These are phyloP conservation scores for Apophysomyces variabilis DNA, from an alignment of 371 early-diverging fungal species.

Conservation along the genomic window DNA sequence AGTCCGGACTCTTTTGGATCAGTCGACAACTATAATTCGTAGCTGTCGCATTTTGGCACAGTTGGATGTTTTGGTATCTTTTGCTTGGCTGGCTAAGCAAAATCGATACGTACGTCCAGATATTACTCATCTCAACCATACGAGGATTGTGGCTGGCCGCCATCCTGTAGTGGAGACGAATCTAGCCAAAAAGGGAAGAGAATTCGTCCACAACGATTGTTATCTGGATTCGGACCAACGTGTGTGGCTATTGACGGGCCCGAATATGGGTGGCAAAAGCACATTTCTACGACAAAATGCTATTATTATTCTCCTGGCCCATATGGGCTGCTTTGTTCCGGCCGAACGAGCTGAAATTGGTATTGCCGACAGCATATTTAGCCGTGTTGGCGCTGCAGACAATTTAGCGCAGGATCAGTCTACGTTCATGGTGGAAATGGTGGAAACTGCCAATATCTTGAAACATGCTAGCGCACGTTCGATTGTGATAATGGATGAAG, in stretches of 20 bases:
- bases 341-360: constrained; percentile 83
- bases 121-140: constrained; percentile 52
- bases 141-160: constrained; percentile 67
- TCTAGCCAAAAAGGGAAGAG: constrained; percentile 59
- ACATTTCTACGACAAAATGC: constrained; percentile 90
- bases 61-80: constrained; percentile 69
- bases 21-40: constrained; percentile 52
- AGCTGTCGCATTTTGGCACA: constrained; percentile 67
- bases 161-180: constrained; percentile 90
- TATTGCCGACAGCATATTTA: constrained; percentile 88
- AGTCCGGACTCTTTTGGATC: constrained; percentile 40
- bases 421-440: constrained; percentile 99
- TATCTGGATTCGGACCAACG: constrained; percentile 55
- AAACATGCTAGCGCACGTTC: constrained; percentile 78
- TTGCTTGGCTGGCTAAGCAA: constrained; percentile 61
- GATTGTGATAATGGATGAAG: constrained; percentile 97
- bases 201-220: constrained; percentile 82
- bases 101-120: constrained; percentile 63
- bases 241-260: constrained; percentile 83
- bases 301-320: constrained; percentile 88
- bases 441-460: constrained; percentile 91
- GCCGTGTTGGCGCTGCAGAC: constrained; percentile 84
- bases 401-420: constrained; percentile 85
- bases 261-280: constrained; percentile 97
- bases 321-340: constrained; percentile 94